Evolutionary conservation across 352 stramenopile species (phyloP), one percentile per base, ranked within the genome.

Genomic region (Elongisporangium anandrum): DNA sequence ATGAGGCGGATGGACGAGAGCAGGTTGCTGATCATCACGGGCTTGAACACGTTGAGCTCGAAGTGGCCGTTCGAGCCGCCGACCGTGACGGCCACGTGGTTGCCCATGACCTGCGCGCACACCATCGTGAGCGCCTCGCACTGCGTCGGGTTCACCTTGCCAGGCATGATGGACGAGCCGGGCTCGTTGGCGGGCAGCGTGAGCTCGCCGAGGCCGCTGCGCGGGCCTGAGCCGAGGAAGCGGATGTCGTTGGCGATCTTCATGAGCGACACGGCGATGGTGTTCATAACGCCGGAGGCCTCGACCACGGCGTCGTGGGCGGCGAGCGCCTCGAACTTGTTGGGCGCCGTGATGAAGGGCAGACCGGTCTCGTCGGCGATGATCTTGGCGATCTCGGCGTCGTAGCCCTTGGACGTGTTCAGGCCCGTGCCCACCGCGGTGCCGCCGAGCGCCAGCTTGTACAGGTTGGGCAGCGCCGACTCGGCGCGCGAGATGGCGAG

Each of bases 361-460:
- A 98, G 67, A 8, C 80, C 83, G 39, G 96, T 98, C 63, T 98
- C 89, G 10, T 97, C 71, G 0, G 94, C 94, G 65, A 99, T 97
- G 52, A 91, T 84, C 56, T 81, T 72, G 12, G 96, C 95, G 76
- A 99, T 98, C 45, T 88, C 86, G 8, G 74, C 85, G 61, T 97
- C 96, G 76, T 98, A 99, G 58, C 93, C 92, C 60, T 96, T 84
- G 17, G 73, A 81, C 49, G 90, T 98, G 77, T 96, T 96, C 4
- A 96, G 65, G 21, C 88, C 96, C 52, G 96, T 99, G 41, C 96
- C 96, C 19, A 99, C 96, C 20, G 96, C 95, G 15, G 96, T 99
- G 48, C 97, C 97, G 60, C 96, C 96, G 6, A 98, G 75, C 12
- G 94, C 95, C 15, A 99, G 82, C 60, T 94, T 85, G 73, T 96